Evolutionary conservation across 106 monocot genomes (phyloP).

Genomic region (Phalaenopsis aphrodite): DNA sequence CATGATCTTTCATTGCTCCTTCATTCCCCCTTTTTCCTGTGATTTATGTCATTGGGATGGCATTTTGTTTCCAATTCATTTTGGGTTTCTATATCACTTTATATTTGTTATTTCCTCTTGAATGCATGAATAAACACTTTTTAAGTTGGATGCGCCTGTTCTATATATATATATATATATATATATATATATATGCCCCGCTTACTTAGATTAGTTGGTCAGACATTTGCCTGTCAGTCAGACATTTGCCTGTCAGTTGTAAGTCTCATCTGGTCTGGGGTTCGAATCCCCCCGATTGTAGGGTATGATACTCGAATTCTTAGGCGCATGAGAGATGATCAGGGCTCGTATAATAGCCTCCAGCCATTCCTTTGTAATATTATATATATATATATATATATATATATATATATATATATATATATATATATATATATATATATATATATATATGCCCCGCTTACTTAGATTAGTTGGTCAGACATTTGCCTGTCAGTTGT

Average conservation of each 20-base stretch:
- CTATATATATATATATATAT: background rate
- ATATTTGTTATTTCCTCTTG: background rate
- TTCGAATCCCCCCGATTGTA: too few relatives aligned
- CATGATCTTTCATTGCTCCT: background rate
- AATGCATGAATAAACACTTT: background rate
- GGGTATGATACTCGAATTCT: too few relatives aligned
- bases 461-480: too few relatives aligned
- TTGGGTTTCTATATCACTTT: background rate
- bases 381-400: background rate
- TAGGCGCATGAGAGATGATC: too few relatives aligned
- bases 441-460: too few relatives aligned
- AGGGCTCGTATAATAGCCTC: too few relatives aligned
- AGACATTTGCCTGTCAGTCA: too few relatives aligned
- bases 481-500: too few relatives aligned
- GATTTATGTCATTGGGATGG: background rate
- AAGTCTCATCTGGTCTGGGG: too few relatives aligned
- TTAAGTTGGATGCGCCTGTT: background rate
- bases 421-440: background rate
- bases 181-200: too few relatives aligned
- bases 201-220: too few relatives aligned
- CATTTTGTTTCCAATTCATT: background rate
- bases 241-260: background rate
- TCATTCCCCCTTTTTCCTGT: background rate
- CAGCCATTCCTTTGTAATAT: background rate
- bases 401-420: background rate